Base-by-base conservation (phyloP, 495 filamentous ascomycete species). In the Aspergillus saccharolyticus region DNA sequence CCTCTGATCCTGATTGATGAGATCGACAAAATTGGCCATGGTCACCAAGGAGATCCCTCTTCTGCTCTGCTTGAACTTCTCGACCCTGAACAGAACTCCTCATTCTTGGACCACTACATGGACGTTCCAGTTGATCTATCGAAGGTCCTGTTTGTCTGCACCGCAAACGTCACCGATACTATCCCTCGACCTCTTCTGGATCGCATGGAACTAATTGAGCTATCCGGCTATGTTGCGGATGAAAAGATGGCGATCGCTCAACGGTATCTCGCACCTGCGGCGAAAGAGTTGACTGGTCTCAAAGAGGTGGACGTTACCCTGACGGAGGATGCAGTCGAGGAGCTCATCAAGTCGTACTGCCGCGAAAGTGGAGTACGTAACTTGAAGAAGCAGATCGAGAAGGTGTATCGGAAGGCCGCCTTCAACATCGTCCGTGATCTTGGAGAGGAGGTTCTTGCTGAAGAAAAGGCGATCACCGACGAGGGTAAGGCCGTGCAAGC, bases 161-260 rank as follows among this genome's bases (percentile, higher is more conserved):
- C 95, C 5, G 95, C 95, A 42, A 99, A 99, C 67, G 91, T 99
- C 83, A 97, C 91, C 1, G 94, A 99, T 66, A 99, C 95, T 6
- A 99, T 99, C 59, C 95, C 95, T 28, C 85, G 91, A 21, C 95
- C 95, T 16, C 81, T 99, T 7, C 78, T 97, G 20, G 95, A 99
- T 68, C 88, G 95, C 62, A 99, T 99, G 95, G 95, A 99, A 72
- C 84, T 97, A 64, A 97, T 99, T 62, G 84, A 96, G 64, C 82
- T 99, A 1, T 97, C 93, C 22, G 95, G 95, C 10, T 99, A 99
- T 66, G 94, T 99, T 21, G 84, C 92, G 15, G 92, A 99, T 62
- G 95, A 99, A 78, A 99, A 99, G 79, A 96, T 96, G 88, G 93
- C 95, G 2, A 99, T 99, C 62, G 95, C 95, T 16, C 86, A 99